Percentiles rank a stretch among this genome's conserved stretches.
These are phyloP conservation scores for Heterobasidion irregulare DNA, from an alignment of 1,284 basidiomycete species.

Conservation along the genomic window DNA sequence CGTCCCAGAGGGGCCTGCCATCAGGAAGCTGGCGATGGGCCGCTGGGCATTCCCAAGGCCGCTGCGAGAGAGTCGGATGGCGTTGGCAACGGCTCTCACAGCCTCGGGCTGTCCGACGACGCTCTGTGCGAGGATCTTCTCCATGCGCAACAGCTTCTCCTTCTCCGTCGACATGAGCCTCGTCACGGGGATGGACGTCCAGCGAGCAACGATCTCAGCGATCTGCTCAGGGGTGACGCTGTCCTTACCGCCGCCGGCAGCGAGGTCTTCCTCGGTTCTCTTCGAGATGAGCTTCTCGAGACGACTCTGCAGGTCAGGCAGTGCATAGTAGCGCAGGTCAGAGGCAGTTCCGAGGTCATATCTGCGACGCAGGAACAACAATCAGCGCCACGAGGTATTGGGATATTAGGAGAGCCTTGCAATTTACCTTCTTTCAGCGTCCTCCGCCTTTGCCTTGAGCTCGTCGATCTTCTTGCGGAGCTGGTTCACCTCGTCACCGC, in stretches of 20 bases:
- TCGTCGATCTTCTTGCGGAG: conserved; percentile 87
- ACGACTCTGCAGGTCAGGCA: conserved; percentile 83
- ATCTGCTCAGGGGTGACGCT: conserved; percentile 87
- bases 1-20: conserved; percentile 90
- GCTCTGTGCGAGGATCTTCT: conserved; percentile 53
- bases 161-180: conserved; percentile 86
- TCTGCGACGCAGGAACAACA: conserved; percentile 4
- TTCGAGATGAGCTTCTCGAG: conserved; percentile 67
- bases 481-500: conserved; percentile 80
- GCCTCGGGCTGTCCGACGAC: conserved; percentile 91
- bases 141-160: conserved; percentile 81
- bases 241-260: conserved; percentile 51
- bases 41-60: conserved; percentile 79
- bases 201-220: conserved; percentile 82
- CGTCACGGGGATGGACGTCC: conserved; percentile 89
- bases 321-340: conserved; percentile 88
- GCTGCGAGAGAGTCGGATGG: conserved; percentile 85
- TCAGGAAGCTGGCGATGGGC: conserved; percentile 90
- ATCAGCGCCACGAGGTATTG: background rate
- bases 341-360: conserved; percentile 82
- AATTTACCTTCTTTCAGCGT: conserved; percentile 72
- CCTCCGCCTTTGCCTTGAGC: conserved; percentile 87
- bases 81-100: conserved; percentile 84
- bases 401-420: background rate
- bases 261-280: conserved; percentile 65